Evolutionary conservation across 2,329 filamentous ascomycete species (phyloP), one percentile per base, ranked within the genome.

Genomic region (Cryphonectria naterciae): DNA sequence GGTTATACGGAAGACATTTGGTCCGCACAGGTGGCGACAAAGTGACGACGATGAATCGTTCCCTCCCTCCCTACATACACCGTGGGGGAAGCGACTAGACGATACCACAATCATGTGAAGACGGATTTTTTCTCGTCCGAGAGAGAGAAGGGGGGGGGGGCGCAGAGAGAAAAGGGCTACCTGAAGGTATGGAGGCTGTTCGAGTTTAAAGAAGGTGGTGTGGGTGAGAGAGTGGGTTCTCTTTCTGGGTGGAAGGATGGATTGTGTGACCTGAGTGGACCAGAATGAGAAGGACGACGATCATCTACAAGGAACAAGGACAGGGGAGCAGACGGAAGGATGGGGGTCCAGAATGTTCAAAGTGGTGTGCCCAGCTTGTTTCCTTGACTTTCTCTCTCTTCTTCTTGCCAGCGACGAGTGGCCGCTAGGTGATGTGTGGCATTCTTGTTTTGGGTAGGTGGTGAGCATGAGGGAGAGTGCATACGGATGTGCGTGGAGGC

Each of bases 401-500:
- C 22, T 22, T 22, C 17, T 17, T 49, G 22, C 22, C 10, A 49
- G n/a, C 22, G 17, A n/a, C 8, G n/a, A 32, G 65, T 19, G 37
- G 52, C 43, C 46, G 65, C 54, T 32, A 11, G 37, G 62, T 68
- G 70, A 52, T 69, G 62, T 69, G 67, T 22, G 46, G 46, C 43
- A 66, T 67, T n/a, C 65, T 62, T 67, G 54, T 66, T 62, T 69
- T 66, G 32, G 70, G 54, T 63, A 63, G 41, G 70, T 61, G 70
- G 54, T 71, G 54, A 69, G 70, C 70, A 54, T 68, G 62, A 54
- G 69, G n/a, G 58, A 43, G 41, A 43, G 61, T 70, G 68, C 64
- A 68, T 70, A 49, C 43, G 52, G 52, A 41, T 61, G 60, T 71
- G 67, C 67, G 54, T 71, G 67, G 70, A 71, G 67, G 70, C 70